phyloP scores from a whole-genome alignment of 257 asterid species.

The Solanum raphanifolium region DNA sequence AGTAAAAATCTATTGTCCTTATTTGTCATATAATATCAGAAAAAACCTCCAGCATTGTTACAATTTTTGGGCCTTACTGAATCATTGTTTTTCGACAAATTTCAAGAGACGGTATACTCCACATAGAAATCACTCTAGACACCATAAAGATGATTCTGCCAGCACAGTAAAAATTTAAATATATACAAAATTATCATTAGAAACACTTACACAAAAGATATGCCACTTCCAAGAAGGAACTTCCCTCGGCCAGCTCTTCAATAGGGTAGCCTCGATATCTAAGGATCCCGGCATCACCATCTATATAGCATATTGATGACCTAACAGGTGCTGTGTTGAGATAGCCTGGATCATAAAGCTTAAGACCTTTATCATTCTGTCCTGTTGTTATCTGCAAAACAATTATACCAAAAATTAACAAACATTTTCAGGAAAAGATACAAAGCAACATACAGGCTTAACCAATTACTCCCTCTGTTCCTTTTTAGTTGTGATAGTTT shows the following conservation, averaged over 20 bases:
- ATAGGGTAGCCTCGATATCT: conserved; percentile 94
- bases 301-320: conserved; percentile 84
- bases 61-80: not conserved
- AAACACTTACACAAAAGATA: conserved; percentile 75
- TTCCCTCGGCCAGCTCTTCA: conserved; percentile 91
- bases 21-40: not conserved
- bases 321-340: conserved; percentile 96
- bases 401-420: conserved; percentile 6
- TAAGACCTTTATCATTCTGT: conserved; percentile 81
- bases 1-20: not conserved
- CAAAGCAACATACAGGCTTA: not conserved
- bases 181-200: not conserved
- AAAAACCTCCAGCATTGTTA: not conserved
- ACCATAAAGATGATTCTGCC: not conserved
- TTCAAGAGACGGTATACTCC: not conserved
- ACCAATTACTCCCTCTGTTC: not conserved
- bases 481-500: not conserved
- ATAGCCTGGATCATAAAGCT: conserved; percentile 96
- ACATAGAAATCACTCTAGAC: not conserved
- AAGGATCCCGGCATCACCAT: conserved; percentile 96
- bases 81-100: not conserved
- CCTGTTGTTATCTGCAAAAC: conserved; percentile 59
- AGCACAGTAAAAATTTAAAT: not conserved
- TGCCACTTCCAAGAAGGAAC: conserved; percentile 89
- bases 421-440: not conserved